These are phyloP conservation scores for Sordaria brevicollis DNA, from an alignment of 495 filamentous ascomycete species.

Conservation along the genomic window DNA sequence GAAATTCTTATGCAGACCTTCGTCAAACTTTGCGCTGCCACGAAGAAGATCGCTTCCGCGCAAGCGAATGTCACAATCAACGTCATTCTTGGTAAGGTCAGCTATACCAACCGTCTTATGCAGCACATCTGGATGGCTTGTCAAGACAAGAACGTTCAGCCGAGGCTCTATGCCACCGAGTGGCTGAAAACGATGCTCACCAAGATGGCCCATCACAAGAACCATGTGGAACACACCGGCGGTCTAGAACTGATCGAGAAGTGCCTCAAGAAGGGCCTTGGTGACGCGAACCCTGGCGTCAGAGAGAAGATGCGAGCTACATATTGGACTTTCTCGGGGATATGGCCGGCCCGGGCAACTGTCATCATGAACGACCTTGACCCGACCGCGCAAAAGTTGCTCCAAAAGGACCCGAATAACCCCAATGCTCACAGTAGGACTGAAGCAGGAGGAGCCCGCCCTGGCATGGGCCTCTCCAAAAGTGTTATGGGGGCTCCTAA, in stretches of 20 bases:
- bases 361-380: conserved; percentile 66
- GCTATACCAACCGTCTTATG: conserved; percentile 68
- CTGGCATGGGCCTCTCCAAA: conserved; percentile 45
- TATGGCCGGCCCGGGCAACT: conserved; percentile 73
- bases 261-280: conserved; percentile 73
- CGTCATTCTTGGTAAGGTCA: conserved; percentile 62
- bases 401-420: conserved; percentile 73
- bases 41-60: conserved; percentile 82
- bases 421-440: conserved; percentile 53
- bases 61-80: conserved; percentile 69
- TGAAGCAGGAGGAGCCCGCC: conserved; percentile 35
- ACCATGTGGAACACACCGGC: conserved; percentile 70
- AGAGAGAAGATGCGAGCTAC: conserved; percentile 72
- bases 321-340: conserved; percentile 68
- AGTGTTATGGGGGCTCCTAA: conserved; percentile 45
- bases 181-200: conserved; percentile 78
- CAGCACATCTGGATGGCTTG: conserved; percentile 71
- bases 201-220: conserved; percentile 70
- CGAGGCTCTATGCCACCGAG: conserved; percentile 63
- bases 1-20: conserved; percentile 84
- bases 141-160: conserved; percentile 85
- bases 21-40: conserved; percentile 74
- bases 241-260: conserved; percentile 77
- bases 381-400: conserved; percentile 55
- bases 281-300: conserved; percentile 79